phyloP scores from a whole-genome alignment of 768 basidiomycete genomes.

The Crassisporium funariophilum region DNA sequence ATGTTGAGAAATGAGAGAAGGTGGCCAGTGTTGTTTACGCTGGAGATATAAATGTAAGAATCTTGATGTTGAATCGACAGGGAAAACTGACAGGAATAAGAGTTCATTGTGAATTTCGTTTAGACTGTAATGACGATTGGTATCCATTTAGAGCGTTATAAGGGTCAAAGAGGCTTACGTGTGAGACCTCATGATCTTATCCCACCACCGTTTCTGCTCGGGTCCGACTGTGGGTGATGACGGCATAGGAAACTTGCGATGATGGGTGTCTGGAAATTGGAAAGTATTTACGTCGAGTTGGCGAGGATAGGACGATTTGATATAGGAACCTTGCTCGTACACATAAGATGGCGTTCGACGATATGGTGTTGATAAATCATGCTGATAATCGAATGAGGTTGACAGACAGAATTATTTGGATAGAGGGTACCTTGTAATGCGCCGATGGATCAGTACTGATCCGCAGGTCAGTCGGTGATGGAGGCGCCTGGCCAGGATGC shows the following conservation, averaged over 20 bases:
- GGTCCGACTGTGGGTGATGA: conserved; percentile 33
- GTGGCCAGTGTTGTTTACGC: conserved; percentile 64
- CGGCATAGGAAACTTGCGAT: conserved; percentile 36
- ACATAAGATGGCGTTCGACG: conserved; percentile 33
- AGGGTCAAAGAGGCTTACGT: conserved; percentile 30
- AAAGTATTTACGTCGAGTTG: conserved; percentile 40
- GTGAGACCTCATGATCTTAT: conserved; percentile 37
- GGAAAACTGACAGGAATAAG: conserved; percentile 28
- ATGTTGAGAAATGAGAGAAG: conserved; percentile 73
- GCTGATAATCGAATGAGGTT: conserved; percentile 17
- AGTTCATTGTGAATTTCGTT: conserved; percentile 27
- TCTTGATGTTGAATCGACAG: not conserved
- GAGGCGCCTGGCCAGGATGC: conserved; percentile 14
- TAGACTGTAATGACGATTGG: conserved; percentile 7
- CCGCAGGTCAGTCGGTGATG: conserved; percentile 31
- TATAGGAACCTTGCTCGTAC: conserved; percentile 38
- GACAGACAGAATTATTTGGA: not conserved
- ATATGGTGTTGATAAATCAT: conserved; percentile 32
- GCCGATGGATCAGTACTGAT: conserved; percentile 27
- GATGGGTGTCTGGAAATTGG: conserved; percentile 30
- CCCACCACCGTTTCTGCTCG: conserved; percentile 47
- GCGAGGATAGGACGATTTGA: conserved; percentile 40
- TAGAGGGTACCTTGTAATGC: conserved; percentile 27
- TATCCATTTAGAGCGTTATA: not conserved
- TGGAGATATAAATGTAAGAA: conserved; percentile 25